Evolutionary conservation across 257 asterid genomes (phyloP).

Genomic region (Rubia yunnanensis): DNA sequence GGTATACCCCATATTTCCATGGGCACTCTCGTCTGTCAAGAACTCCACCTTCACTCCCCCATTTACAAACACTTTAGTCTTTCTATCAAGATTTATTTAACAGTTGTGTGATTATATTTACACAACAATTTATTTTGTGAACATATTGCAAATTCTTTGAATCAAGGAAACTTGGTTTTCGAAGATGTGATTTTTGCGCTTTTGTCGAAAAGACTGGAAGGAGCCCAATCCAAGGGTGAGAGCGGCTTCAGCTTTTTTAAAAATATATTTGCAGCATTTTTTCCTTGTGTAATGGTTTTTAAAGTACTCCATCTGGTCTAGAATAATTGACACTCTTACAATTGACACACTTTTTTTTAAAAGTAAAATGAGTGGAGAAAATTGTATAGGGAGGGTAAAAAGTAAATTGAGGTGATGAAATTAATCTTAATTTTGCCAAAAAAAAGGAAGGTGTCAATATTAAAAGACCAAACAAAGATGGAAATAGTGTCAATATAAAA

Average conservation of each 20-base stretch:
- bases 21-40: slow-evolving; percentile 82
- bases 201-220: slow-evolving; percentile 76
- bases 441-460: no score
- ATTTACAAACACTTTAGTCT: slow-evolving; percentile 49
- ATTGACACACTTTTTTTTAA: no score
- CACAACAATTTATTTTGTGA: neutral
- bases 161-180: slow-evolving; percentile 64
- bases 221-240: slow-evolving; percentile 75
- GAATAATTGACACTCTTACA: no score
- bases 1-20: slow-evolving; percentile 82
- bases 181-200: slow-evolving; percentile 72
- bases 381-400: no score
- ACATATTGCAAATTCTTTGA: slow-evolving; percentile 64
- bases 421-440: no score
- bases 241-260: slow-evolving; percentile 82
- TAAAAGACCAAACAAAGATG: no score
- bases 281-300: neutral
- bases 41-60: slow-evolving; percentile 69
- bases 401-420: no score
- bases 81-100: no score
- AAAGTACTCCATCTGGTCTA: no score
- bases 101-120: neutral
- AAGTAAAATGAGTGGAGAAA: no score
- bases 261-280: slow-evolving; percentile 17
- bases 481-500: no score